A percentile compares a stretch with the other conserved stretches of the same genome.
These are phyloP conservation scores for Penicillium carneum DNA, from an alignment of 2,329 filamentous ascomycete species.

Conservation along the genomic window DNA sequence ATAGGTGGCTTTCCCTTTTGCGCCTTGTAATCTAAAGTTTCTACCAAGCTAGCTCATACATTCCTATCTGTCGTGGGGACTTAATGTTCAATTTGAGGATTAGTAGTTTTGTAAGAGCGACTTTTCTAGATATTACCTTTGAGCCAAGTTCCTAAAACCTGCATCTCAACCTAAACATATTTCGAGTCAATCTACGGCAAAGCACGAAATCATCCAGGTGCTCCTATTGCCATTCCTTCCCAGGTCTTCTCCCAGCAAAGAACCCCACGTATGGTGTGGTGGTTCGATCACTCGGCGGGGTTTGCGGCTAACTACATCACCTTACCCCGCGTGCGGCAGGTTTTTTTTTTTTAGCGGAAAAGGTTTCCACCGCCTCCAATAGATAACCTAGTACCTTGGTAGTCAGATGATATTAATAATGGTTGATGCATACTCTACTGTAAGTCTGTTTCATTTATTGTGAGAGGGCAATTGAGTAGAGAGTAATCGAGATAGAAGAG, in stretches of 20 bases:
- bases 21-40: constrained; percentile 41
- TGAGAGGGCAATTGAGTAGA: background rate
- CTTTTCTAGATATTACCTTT: background rate
- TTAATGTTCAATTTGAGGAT: background rate
- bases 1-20: constrained; percentile 23
- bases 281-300: constrained; percentile 1
- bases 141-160: background rate
- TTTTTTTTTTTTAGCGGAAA: background rate
- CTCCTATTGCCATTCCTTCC: background rate
- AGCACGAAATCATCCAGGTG: background rate
- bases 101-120: background rate
- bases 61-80: constrained; percentile 3
- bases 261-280: background rate
- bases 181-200: background rate
- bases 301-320: background rate
- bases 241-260: background rate
- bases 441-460: background rate
- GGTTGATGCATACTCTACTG: background rate
- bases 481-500: background rate
- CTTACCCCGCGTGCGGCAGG: constrained; percentile 6
- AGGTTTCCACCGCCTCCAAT: background rate
- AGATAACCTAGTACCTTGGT: too few species aligned
- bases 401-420: background rate
- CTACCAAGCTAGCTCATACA: constrained; percentile 29
- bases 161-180: background rate